Base-by-base conservation (phyloP, 176 grass and related monocot species). In the Eleusine indica region DNA sequence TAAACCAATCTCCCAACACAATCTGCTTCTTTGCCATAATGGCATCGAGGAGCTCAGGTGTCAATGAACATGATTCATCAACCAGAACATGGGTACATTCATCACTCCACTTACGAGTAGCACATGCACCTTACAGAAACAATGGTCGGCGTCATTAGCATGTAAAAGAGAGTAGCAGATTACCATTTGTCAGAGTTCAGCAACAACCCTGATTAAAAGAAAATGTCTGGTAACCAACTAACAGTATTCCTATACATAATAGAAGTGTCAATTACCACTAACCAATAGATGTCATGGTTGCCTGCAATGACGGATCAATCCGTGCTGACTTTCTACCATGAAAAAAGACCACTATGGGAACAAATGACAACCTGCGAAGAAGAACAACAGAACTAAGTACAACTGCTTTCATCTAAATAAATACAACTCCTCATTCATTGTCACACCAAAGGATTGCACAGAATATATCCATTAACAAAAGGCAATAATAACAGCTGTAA, bases 31-130 rank as follows among this genome's bases (percentile, higher is more conserved):
- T 98, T 73, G 85, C 63, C 60, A 93, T 64, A 62, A 98, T 70
- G 74, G 96, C 96, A 88, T 95, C 87, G 3, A 98, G 82, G 74
- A 98, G 91, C 67, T 98, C 91, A 47, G 82, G 66, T 47, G 93
- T 90, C 66, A 98, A 42, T 29, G 85, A 19, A 85, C 89, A 98
- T 79, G 87, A 91, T 71, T 91, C 89, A 67, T 95, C 89, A 86
- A 88, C 91, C 88, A 95, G 85, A 78, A 90, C 91, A 91, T 98
- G 91, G 6, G 93, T 93, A 37, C 96, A 98, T 16, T 93, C 85
- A 80, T 93, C 72, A 73, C 77, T 85, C 96, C 93, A 98, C 82
- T 89, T 98, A 68, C 89, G 87, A 38, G 89, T 93, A 80, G 77
- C 64, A 78, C 77, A 90, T 85, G 85, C 93, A 80, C 96, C 96